Evolutionary conservation across 306 rosid genomes (phyloP), one percentile per base, ranked within the genome.

Genomic region (Urtica urens): DNA sequence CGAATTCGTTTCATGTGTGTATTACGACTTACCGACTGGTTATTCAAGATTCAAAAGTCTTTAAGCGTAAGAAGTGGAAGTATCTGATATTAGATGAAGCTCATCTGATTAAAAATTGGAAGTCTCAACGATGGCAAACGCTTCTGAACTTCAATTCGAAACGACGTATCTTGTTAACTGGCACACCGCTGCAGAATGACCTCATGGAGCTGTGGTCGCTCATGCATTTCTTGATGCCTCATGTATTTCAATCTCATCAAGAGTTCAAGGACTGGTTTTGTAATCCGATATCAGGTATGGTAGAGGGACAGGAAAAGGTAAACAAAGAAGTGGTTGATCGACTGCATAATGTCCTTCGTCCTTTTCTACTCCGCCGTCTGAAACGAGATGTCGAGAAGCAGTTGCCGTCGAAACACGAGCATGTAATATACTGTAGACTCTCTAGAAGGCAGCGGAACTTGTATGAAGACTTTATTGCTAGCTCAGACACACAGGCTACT

Each of bases 211-310:
- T 90, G 30, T 90, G 99, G 99, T 90, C 99, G 65, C 82, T 90
- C 48, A 90, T 90, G 99, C 99, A 90, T 65, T 90, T 90, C 77
- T 79, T 90, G 79, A 90, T 90, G 99, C 99, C 99, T 56, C 99
- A 90, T 59, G 69, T 90, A 49, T 90, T 90, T 67, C 99, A 90
- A 63, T 90, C 99, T 59, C 99, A 90, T 66, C 99, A 90, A 64
- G 99, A 90, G 70, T 90, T 90, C 64, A 90, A 90, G 76, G 99
- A 90, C 51, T 90, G 95, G 99, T 90, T 90, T 58, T 58, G 95
- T 72, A 90, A 90, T 81, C 99, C 99, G 59, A 90, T 90, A 72
- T 72, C 99, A 22, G 99, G 94, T 62, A 90, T 90, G 99, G 99
- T 90, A 28, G 99, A 90, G 76, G 99, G 99, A 60, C 95, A 90